Evolutionary conservation across 225 moss, liverwort and hornwort species (phyloP).

Genomic region (Physcomitrellopsis africana): DNA sequence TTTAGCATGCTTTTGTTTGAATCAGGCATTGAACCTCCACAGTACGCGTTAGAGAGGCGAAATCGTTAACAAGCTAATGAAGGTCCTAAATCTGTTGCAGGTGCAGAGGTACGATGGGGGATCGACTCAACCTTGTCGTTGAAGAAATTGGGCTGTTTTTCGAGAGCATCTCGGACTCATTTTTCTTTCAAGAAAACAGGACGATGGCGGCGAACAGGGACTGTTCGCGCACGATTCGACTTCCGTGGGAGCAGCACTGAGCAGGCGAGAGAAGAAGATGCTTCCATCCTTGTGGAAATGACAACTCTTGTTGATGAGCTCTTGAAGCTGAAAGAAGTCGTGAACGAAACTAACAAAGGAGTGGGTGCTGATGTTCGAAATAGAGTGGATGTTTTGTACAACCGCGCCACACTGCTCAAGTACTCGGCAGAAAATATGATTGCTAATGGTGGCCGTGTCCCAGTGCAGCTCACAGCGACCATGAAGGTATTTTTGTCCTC

Average conservation of each 20-base stretch:
- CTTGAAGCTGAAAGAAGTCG: constrained; percentile 47
- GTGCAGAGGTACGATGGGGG: constrained; percentile 29
- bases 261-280: constrained; percentile 55
- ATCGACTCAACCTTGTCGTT: not conserved
- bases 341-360: constrained; percentile 59
- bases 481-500: constrained; percentile 54
- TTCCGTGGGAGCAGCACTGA: constrained; percentile 30
- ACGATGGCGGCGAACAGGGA: constrained; percentile 26
- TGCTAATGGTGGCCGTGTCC: constrained; percentile 54
- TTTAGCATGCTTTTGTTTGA: too few relatives aligned
- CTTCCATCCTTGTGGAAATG: constrained; percentile 58
- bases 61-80: not conserved
- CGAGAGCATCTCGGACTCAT: not conserved
- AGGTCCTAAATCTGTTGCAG: constrained; percentile 17
- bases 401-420: constrained; percentile 62
- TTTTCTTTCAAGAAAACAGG: constrained; percentile 11
- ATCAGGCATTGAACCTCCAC: too few relatives aligned
- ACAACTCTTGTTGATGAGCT: constrained; percentile 56
- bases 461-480: constrained; percentile 74
- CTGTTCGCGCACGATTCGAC: constrained; percentile 31
- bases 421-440: constrained; percentile 59
- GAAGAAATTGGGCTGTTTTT: not conserved
- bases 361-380: constrained; percentile 78
- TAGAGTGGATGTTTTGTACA: constrained; percentile 71
- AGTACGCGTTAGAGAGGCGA: too few relatives aligned